Evolutionary conservation across 2,329 filamentous ascomycete species (phyloP).

Genomic region (Diaporthe sp.): DNA sequence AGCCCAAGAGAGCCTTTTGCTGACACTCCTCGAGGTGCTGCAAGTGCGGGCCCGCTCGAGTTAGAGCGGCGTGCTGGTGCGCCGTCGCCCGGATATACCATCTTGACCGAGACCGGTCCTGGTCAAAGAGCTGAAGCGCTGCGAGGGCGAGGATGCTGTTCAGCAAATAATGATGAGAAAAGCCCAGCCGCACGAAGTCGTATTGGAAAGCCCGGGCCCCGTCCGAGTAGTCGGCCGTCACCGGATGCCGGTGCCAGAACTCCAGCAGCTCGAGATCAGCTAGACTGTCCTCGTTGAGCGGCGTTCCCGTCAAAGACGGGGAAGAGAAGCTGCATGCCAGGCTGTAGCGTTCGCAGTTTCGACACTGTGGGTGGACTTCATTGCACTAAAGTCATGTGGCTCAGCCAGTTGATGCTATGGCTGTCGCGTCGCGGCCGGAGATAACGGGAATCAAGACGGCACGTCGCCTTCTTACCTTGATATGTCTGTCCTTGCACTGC

Average conservation of each 20-base stretch:
- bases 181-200: constrained; percentile 1
- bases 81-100: constrained; percentile 1
- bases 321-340: constrained; percentile 12
- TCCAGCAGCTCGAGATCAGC: constrained; percentile 8
- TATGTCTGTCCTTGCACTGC: constrained; percentile 9
- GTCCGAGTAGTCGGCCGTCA: constrained; percentile 12
- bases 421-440: not conserved
- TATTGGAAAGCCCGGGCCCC: not conserved
- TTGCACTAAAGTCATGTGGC: not conserved
- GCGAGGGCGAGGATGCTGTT: constrained; percentile 22
- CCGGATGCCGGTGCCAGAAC: constrained; percentile 10
- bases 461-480: constrained; percentile 3
- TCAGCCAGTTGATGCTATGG: not conserved
- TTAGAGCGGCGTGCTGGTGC: not conserved
- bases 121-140: constrained; percentile 14
- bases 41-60: not conserved
- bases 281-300: constrained; percentile 12
- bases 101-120: not conserved
- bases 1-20: not conserved
- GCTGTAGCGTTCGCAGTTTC: constrained; percentile 11
- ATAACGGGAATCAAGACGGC: not conserved
- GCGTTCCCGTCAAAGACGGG: not conserved
- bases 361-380: constrained; percentile 2
- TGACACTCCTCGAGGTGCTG: not conserved
- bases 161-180: constrained; percentile 6